Evolutionary conservation across 73 alveolate genomes (phyloP).

Genomic region (Breviolum minutum): DNA sequence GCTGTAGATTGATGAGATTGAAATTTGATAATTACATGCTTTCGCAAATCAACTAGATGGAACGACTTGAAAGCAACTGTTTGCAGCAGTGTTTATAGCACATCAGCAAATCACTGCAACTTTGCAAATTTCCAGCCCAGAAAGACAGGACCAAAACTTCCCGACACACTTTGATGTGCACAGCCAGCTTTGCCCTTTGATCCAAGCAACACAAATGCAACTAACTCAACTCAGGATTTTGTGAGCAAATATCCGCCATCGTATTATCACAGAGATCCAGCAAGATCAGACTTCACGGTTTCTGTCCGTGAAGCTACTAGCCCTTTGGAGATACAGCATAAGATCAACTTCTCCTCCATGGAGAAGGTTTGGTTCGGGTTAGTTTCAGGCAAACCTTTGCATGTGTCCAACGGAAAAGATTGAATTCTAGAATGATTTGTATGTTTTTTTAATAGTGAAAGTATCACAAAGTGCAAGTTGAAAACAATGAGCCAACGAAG

Average conservation of each 20-base stretch:
- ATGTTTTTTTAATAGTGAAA: too few relatives aligned
- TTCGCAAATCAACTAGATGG: too few relatives aligned
- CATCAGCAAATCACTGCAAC: too few relatives aligned
- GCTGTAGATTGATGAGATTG: too few relatives aligned
- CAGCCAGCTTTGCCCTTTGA: not conserved
- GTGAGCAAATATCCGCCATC: constrained; percentile 91
- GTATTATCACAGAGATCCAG: constrained; percentile 84
- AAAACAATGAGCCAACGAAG: not conserved
- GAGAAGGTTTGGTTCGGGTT: constrained; percentile 15
- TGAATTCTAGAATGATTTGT: too few relatives aligned
- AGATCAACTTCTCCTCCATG: constrained; percentile 79
- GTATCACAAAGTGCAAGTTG: not conserved
- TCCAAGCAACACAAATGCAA: not conserved
- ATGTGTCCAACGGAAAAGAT: too few relatives aligned
- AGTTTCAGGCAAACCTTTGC: too few relatives aligned
- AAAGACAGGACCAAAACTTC: too few relatives aligned
- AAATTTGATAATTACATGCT: too few relatives aligned
- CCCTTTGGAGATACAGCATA: constrained; percentile 79
- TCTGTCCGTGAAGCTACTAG: constrained; percentile 45
- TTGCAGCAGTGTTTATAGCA: too few relatives aligned
- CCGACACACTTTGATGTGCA: not conserved
- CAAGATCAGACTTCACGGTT: constrained; percentile 41
- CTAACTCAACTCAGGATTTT: constrained; percentile 12
- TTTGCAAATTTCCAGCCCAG: too few relatives aligned
- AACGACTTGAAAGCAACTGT: too few relatives aligned